These are phyloP conservation scores for Myriangium duriaei DNA, from an alignment of 2,329 filamentous ascomycete genomes.

Conservation along the genomic window DNA sequence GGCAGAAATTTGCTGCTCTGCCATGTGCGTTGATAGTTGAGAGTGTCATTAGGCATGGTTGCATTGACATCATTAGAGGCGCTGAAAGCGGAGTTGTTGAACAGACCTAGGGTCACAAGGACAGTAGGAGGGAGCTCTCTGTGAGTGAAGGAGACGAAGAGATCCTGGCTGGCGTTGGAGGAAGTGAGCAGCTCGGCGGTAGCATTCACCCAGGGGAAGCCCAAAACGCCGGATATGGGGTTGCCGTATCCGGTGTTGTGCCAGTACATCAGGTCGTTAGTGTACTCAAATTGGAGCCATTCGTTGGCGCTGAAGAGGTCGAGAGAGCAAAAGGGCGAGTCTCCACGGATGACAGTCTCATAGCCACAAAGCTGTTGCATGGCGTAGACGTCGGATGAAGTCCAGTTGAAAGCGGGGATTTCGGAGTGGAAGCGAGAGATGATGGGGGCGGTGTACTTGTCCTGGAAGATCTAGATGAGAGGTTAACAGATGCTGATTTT, in stretches of 20 bases:
- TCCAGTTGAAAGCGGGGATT: conserved; percentile 50
- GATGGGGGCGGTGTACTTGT: conserved; percentile 49
- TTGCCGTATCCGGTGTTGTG: conserved; percentile 57
- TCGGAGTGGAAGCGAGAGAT: conserved; percentile 42
- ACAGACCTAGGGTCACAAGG: conserved; percentile 53
- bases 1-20: conserved; percentile 50
- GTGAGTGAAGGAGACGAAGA: conserved; percentile 58
- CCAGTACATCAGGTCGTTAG: conserved; percentile 56
- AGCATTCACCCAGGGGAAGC: conserved; percentile 55
- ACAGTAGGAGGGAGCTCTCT: conserved; percentile 56
- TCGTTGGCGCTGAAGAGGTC: conserved; percentile 49
- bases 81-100: conserved; percentile 52
- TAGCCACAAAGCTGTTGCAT: conserved; percentile 62
- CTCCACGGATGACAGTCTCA: conserved; percentile 54
- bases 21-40: conserved; percentile 54
- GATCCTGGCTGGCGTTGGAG: conserved; percentile 37
- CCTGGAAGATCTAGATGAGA: conserved; percentile 33
- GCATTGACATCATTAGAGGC: conserved; percentile 43
- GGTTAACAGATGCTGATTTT: no score
- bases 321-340: conserved; percentile 50
- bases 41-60: conserved; percentile 50
- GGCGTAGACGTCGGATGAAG: conserved; percentile 47
- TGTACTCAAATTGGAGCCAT: conserved; percentile 52
- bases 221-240: conserved; percentile 43
- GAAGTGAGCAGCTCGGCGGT: conserved; percentile 36